phyloP scores from a whole-genome alignment of 1,284 basidiomycete species.

The Psilocybe mexicana region DNA sequence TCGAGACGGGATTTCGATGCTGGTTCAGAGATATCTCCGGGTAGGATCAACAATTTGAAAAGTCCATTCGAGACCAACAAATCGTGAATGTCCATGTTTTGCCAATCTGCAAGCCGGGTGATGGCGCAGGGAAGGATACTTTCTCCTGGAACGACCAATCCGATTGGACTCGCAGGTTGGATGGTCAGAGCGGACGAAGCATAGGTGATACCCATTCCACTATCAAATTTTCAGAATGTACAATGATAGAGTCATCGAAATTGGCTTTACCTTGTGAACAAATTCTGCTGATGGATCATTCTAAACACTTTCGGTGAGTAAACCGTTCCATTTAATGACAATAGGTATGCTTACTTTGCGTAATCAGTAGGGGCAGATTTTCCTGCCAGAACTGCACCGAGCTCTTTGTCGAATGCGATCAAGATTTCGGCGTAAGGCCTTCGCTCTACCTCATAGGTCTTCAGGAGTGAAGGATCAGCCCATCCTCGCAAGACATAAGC shows the following conservation, averaged over 20 bases:
- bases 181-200: slow-evolving; percentile 11
- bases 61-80: slow-evolving; percentile 24
- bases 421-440: slow-evolving; percentile 23
- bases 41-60: slow-evolving; percentile 28
- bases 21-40: slow-evolving; percentile 17
- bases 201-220: slow-evolving; percentile 28
- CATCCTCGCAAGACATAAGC: slow-evolving; percentile 28
- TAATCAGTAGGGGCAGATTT: slow-evolving; percentile 7
- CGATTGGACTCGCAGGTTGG: slow-evolving; percentile 5
- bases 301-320: background rate
- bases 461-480: slow-evolving; percentile 21
- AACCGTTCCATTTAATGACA: background rate
- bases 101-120: slow-evolving; percentile 26
- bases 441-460: slow-evolving; percentile 29
- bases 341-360: background rate
- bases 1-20: background rate
- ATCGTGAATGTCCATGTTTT: slow-evolving; percentile 26
- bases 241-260: background rate
- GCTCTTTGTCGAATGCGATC: slow-evolving; percentile 25
- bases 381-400: slow-evolving; percentile 12
- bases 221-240: background rate
- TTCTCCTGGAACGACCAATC: slow-evolving; percentile 20
- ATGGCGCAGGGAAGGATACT: slow-evolving; percentile 22
- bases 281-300: slow-evolving; percentile 7
- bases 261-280: slow-evolving; percentile 10